Conservation (phyloP, 345 rosid genomes). For the Diplotaxis tenuifolia region DNA sequence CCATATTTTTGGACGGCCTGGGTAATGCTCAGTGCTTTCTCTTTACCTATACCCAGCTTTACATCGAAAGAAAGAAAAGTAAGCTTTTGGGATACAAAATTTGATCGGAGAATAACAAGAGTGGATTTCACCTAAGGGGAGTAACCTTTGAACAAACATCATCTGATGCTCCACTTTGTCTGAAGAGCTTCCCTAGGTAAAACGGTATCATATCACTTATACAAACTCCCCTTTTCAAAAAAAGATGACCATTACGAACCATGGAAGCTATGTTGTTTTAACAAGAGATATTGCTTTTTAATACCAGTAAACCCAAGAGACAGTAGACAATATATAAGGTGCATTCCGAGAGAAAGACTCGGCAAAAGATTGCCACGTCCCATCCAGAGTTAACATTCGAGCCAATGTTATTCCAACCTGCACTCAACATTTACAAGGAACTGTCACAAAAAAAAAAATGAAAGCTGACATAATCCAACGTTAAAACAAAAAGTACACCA, state of each 20-base stretch:
- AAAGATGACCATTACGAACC: not conserved
- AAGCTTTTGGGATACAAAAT: not conserved
- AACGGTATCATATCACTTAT: constrained; percentile 95
- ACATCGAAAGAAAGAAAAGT: not conserved
- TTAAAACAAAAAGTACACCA: constrained; percentile 71
- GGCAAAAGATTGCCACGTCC: constrained; percentile 74
- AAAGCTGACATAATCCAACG: not conserved
- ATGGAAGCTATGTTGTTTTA: not conserved
- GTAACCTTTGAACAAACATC: constrained; percentile 81
- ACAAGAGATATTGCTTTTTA: constrained; percentile 2
- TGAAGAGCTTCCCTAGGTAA: constrained; percentile 76
- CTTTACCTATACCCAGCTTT: constrained; percentile 75
- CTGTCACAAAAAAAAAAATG: not conserved
- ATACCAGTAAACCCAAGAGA: constrained; percentile 86
- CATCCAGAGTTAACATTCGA: constrained; percentile 68
- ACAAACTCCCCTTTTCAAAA: constrained; percentile 77
- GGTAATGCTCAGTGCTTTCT: constrained; percentile 59
- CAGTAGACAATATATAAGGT: constrained; percentile 61
- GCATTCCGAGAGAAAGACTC: constrained; percentile 66
- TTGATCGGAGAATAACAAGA: not conserved
- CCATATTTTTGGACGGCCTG: constrained; percentile 62
- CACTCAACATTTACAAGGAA: constrained; percentile 3
- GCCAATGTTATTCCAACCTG: constrained; percentile 82
- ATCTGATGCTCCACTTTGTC: constrained; percentile 64
- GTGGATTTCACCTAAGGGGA: constrained; percentile 19